Evolutionary conservation across 2,329 filamentous ascomycete genomes (phyloP), one percentile per base, ranked within the genome.

Genomic region (Trichoderma atroviride): DNA sequence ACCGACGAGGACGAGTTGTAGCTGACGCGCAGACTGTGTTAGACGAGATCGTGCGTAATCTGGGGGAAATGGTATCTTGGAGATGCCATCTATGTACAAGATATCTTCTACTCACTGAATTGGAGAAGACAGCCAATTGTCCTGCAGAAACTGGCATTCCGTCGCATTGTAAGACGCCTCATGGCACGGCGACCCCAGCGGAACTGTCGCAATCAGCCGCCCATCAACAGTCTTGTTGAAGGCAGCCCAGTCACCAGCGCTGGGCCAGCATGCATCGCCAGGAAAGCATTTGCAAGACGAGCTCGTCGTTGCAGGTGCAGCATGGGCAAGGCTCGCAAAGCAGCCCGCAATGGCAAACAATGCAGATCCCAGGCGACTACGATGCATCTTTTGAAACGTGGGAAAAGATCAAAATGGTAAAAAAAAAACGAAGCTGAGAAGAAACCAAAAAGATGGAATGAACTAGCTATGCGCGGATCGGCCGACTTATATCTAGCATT

Each of bases 201-300:
- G 86, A 0, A 83, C 77, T 0, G 84, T 88, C 1, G 79, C 79
- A 37, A 89, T 78, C 29, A 89, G 77, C 11, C 78, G 78, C 0
- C 87, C 87, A 4, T 78, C 77, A 0, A 89, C 76, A 1, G 85
- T 83, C 33, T 75, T 56, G 74, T 89, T 89, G 71, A 89, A 81
- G 0, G 73, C 67, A 7, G 78, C 72, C 87, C 88, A 90, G 5
- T 77, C 75, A 1, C 73, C 57, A 0, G 72, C 27, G 0, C 78
- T 76, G 0, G 88, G 88, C 87, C 88, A 91, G 74, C 81, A 83
- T 0, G 71, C n/a, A 68, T 89, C 85, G 19, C 82, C 83, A 0
- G 87, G 87, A 50, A 84, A 80, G 75, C 81, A 83, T 52, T 63
- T 65, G 43, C 6, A 76, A 24, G 55, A 59, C 29, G 64, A 19